These are phyloP conservation scores for Wickerhamomyces sp. DNA, from an alignment of 1,139 yeast genomes.

Conservation along the genomic window DNA sequence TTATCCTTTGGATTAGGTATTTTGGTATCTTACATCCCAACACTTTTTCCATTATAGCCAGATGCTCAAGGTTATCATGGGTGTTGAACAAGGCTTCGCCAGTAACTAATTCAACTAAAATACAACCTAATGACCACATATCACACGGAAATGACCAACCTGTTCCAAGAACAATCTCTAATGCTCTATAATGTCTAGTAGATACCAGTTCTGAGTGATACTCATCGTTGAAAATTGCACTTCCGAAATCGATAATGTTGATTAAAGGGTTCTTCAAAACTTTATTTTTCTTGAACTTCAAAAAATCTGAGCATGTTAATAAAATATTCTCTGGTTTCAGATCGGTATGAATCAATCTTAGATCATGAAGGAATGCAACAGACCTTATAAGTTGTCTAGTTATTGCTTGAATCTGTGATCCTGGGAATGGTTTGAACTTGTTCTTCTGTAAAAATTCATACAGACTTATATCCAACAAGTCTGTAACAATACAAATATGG, in stretches of 20 bases:
- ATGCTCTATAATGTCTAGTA: constrained; percentile 95
- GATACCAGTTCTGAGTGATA: constrained; percentile 90
- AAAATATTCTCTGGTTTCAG: constrained; percentile 92
- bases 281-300: constrained; percentile 30
- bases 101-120: constrained; percentile 81
- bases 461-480: constrained; percentile 75
- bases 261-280: constrained; percentile 76
- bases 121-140: constrained; percentile 95
- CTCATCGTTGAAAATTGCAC: constrained; percentile 91
- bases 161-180: constrained; percentile 87
- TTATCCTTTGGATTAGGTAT: constrained; percentile 15
- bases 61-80: constrained; percentile 89
- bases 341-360: constrained; percentile 91
- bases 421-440: constrained; percentile 73
- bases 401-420: constrained; percentile 78
- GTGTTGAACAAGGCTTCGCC: constrained; percentile 97
- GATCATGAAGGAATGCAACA: constrained; percentile 84
- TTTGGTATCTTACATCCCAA: constrained; percentile 35
- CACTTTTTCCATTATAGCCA: constrained; percentile 90
- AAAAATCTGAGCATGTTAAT: constrained; percentile 54
- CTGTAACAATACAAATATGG: constrained; percentile 93
- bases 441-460: constrained; percentile 86
- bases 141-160: constrained; percentile 96
- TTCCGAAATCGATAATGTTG: constrained; percentile 92
- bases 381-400: constrained; percentile 82